phyloP scores from a whole-genome alignment of 805 yeast genomes.

The Priceomyces haplophilus region DNA sequence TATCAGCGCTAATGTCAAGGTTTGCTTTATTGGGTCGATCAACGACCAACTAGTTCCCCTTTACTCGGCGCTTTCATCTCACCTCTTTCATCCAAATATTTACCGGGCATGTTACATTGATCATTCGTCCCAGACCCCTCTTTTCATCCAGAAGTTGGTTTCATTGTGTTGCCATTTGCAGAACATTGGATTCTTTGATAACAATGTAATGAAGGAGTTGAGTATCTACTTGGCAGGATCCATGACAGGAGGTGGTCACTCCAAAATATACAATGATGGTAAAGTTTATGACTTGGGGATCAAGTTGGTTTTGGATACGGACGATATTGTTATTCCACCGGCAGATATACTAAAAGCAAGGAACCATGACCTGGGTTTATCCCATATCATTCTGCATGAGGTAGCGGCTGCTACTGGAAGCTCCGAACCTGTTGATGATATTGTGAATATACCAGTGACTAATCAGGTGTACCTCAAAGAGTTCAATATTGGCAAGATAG shows the following conservation, averaged over 20 bases:
- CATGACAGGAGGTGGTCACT: conserved; percentile 93
- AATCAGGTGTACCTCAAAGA: conserved; percentile 38
- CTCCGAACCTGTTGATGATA: conserved; percentile 5
- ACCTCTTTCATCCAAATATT: conserved; percentile 84
- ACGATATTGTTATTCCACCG: conserved; percentile 48
- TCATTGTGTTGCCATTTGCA: conserved; percentile 69
- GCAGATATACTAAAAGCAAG: background rate
- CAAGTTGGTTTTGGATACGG: conserved; percentile 71
- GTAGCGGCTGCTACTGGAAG: background rate
- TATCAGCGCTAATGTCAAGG: conserved; percentile 67
- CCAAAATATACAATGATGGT: conserved; percentile 79
- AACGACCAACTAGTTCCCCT: conserved; percentile 94
- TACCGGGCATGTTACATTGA: conserved; percentile 89
- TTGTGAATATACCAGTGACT: conserved; percentile 24
- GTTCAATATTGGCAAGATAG: conserved; percentile 63
- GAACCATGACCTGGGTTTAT: background rate
- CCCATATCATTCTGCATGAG: background rate
- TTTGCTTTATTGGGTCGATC: conserved; percentile 81
- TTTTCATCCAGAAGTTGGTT: conserved; percentile 71
- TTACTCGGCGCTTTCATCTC: conserved; percentile 81
- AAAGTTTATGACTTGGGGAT: conserved; percentile 81
- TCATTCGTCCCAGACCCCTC: conserved; percentile 72
- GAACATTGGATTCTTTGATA: conserved; percentile 78
- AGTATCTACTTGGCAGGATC: conserved; percentile 78
- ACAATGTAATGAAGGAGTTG: conserved; percentile 80